Conservation (phyloP, 2,329 filamentous ascomycete species). For the Penicillium sp. region DNA sequence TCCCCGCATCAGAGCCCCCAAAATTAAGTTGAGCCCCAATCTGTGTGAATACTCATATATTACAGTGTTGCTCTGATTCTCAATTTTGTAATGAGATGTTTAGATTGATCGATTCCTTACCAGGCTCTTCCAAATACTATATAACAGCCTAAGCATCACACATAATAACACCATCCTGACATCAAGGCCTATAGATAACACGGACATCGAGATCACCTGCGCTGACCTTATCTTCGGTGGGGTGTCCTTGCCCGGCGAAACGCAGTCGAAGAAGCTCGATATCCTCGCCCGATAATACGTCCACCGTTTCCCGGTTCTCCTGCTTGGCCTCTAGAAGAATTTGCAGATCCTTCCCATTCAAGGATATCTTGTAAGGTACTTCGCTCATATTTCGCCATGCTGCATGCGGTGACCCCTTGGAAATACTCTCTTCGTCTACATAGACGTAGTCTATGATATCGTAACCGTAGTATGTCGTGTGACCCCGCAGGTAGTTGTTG, state of each 20-base stretch:
- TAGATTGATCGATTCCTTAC: conserved; percentile 2
- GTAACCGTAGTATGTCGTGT: conserved; percentile 18
- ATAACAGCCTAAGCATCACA: conserved; percentile 16
- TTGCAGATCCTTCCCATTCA: conserved; percentile 5
- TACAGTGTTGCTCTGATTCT: background rate
- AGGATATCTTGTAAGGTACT: conserved; percentile 6
- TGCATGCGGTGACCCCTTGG: conserved; percentile 3
- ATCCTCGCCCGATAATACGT: conserved; percentile 1
- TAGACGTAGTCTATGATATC: conserved; percentile 7
- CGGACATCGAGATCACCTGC: conserved; percentile 3
- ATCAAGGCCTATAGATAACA: conserved; percentile 7
- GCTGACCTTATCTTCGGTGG: conserved; percentile 2
- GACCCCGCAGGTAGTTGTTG: conserved; percentile 6
- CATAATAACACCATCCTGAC: conserved; percentile 9
- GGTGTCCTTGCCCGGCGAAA: conserved; percentile 5
- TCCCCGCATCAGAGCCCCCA: too few relatives aligned
- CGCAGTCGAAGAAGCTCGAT: conserved; percentile 6
- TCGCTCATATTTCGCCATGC: conserved; percentile 3
- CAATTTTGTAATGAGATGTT: background rate
- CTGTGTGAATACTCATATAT: too few relatives aligned
- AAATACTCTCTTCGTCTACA: conserved; percentile 2
- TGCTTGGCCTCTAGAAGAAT: conserved; percentile 5
- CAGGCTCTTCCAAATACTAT: background rate
- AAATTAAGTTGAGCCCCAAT: too few relatives aligned
- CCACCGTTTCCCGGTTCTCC: background rate